phyloP scores from a whole-genome alignment of 768 basidiomycete genomes.

The Tylopilus vinaceipallidus region DNA sequence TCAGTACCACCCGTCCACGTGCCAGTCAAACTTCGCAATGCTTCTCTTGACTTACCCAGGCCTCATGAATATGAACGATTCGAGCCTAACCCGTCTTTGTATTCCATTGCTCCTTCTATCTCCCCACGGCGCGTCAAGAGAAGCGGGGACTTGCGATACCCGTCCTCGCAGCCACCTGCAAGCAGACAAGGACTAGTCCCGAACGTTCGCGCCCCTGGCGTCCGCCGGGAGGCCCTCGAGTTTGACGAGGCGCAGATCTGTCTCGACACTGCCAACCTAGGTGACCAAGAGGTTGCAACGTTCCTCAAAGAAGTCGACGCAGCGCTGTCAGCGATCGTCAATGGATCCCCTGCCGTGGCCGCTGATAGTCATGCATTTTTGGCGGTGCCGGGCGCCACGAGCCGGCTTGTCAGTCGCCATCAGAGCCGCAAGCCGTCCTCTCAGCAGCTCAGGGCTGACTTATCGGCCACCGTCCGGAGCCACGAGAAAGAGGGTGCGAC shows the following conservation, averaged over 20 bases:
- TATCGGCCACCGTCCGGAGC: conserved; percentile 27
- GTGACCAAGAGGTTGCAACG: conserved; percentile 31
- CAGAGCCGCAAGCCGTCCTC: conserved; percentile 32
- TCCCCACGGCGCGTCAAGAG: conserved; percentile 24
- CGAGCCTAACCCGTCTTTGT: conserved; percentile 31
- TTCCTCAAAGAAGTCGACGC: conserved; percentile 33
- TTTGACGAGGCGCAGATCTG: conserved; percentile 31
- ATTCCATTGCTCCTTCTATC: conserved; percentile 29
- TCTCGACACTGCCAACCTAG: conserved; percentile 30
- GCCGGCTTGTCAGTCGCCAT: conserved; percentile 25
- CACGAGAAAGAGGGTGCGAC: conserved; percentile 26
- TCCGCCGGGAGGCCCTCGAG: conserved; percentile 29
- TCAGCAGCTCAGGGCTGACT: conserved; percentile 30
- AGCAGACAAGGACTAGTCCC: conserved; percentile 26
- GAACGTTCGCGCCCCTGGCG: conserved; percentile 26
- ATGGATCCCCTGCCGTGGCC: conserved; percentile 27
- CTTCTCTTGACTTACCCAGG: conserved; percentile 32
- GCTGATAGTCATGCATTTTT: conserved; percentile 32
- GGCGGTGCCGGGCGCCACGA: conserved; percentile 27
- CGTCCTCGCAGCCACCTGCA: conserved; percentile 26
- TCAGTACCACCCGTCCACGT: conserved; percentile 32
- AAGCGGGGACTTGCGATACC: conserved; percentile 18
- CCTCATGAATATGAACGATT: conserved; percentile 22
- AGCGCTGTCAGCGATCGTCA: conserved; percentile 25
- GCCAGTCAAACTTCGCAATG: conserved; percentile 28